Evolutionary conservation across 192 early-diverging fungal species (phyloP).

Genomic region (Gigaspora rosea): DNA sequence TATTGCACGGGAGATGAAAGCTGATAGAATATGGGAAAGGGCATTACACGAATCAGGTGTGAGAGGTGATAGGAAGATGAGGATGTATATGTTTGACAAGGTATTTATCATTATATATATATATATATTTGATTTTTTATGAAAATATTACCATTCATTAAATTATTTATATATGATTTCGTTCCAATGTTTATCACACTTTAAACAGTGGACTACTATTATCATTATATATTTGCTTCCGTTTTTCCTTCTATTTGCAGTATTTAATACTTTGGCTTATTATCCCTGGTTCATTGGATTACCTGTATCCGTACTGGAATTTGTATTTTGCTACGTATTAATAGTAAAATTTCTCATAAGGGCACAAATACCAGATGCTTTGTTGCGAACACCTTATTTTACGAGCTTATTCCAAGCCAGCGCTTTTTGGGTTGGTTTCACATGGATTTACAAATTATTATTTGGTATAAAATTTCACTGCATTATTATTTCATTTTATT

Average conservation of each 20-base stretch:
- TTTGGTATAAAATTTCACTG: conserved; percentile 50
- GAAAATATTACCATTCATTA: not conserved
- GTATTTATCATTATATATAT: conserved; percentile 17
- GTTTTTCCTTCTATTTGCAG: conserved; percentile 61
- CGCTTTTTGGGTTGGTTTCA: conserved; percentile 66
- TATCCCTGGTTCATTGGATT: conserved; percentile 82
- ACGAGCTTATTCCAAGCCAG: conserved; percentile 88
- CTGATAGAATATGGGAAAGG: conserved; percentile 48
- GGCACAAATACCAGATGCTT: conserved; percentile 48
- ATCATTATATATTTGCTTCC: conserved; percentile 72
- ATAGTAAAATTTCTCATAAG: conserved; percentile 62
- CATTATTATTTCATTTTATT: not conserved
- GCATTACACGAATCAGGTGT: conserved; percentile 49
- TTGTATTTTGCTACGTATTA: conserved; percentile 56
- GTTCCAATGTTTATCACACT: not conserved
- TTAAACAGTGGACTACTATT: conserved; percentile 59
- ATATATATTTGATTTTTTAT: conserved; percentile 11
- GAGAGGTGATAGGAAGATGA: conserved; percentile 34
- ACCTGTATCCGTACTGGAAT: conserved; percentile 57
- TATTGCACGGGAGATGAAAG: conserved; percentile 69
- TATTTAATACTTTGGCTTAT: conserved; percentile 55
- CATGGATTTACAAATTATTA: conserved; percentile 69
- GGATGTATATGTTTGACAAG: conserved; percentile 41
- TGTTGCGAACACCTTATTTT: conserved; percentile 80
- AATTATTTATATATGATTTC: not conserved